These are phyloP conservation scores for Trichoderma parareesei DNA, from an alignment of 495 filamentous ascomycete species.

Conservation along the genomic window DNA sequence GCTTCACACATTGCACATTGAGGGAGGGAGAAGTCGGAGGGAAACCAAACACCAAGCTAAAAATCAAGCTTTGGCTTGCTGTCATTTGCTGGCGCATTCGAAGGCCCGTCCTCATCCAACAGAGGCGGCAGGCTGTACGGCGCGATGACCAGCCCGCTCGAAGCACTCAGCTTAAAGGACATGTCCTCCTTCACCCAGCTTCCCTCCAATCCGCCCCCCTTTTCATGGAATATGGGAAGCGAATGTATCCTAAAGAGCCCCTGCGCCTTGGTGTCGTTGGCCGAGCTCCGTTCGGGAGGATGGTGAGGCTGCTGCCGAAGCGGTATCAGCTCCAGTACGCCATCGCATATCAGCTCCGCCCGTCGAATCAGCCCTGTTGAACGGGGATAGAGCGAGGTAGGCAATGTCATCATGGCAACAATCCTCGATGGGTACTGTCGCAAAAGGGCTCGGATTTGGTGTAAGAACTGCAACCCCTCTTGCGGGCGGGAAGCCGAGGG, in stretches of 20 bases:
- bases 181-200: slow-evolving; percentile 71
- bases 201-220: slow-evolving; percentile 66
- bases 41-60: slow-evolving; percentile 11
- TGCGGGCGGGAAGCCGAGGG: slow-evolving; percentile 56
- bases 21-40: neutral
- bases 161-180: slow-evolving; percentile 79
- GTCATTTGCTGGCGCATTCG: slow-evolving; percentile 33
- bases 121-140: slow-evolving; percentile 84
- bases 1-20: neutral
- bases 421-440: slow-evolving; percentile 55
- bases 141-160: slow-evolving; percentile 72
- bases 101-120: slow-evolving; percentile 51
- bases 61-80: slow-evolving; percentile 21
- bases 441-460: slow-evolving; percentile 66
- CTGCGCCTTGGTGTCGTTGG: slow-evolving; percentile 66
- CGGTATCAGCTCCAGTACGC: slow-evolving; percentile 80
- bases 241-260: slow-evolving; percentile 77
- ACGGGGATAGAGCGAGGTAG: slow-evolving; percentile 74
- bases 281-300: slow-evolving; percentile 29
- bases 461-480: slow-evolving; percentile 74
- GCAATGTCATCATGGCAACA: slow-evolving; percentile 69
- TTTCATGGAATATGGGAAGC: slow-evolving; percentile 78
- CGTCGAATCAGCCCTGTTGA: slow-evolving; percentile 71
- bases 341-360: slow-evolving; percentile 79
- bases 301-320: slow-evolving; percentile 49